Conservation (phyloP, 495 filamentous ascomycete species). For the Hypoxylon perforatum region DNA sequence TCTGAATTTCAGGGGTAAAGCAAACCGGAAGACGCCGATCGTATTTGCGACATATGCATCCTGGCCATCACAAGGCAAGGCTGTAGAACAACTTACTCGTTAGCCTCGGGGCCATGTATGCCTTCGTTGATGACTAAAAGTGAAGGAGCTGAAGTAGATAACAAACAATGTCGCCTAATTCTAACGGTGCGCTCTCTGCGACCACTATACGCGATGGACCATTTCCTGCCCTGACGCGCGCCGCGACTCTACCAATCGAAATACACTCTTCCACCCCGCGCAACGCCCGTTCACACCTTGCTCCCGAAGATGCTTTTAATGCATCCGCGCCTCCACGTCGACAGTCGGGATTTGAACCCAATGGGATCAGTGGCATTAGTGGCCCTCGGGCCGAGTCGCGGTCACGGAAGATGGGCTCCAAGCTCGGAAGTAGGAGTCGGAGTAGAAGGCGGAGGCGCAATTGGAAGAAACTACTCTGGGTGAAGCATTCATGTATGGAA, state of each 20-base stretch:
- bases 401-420: conserved; percentile 51
- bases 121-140: conserved; percentile 1
- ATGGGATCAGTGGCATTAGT: conserved; percentile 35
- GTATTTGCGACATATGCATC: not conserved
- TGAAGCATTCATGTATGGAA: conserved; percentile 88
- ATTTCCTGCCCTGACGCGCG: conserved; percentile 47
- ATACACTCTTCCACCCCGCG: conserved; percentile 45
- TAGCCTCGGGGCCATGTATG: conserved; percentile 2
- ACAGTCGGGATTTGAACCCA: conserved; percentile 56
- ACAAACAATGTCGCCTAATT: conserved; percentile 21
- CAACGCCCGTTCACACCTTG: conserved; percentile 67
- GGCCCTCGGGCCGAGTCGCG: conserved; percentile 58
- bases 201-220: conserved; percentile 20
- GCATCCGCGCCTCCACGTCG: conserved; percentile 67
- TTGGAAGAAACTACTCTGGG: conserved; percentile 98
- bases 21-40: too few species aligned
- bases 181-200: conserved; percentile 11
- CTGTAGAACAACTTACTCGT: conserved; percentile 16
- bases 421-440: conserved; percentile 57
- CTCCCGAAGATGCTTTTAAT: conserved; percentile 86
- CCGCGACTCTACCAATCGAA: conserved; percentile 53
- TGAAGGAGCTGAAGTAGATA: not conserved
- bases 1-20: not conserved
- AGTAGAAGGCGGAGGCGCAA: conserved; percentile 72
- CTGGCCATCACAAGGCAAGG: not conserved